These are phyloP conservation scores for Myxozyma vanderwaltii DNA, from an alignment of 805 yeast genomes.

Conservation along the genomic window DNA sequence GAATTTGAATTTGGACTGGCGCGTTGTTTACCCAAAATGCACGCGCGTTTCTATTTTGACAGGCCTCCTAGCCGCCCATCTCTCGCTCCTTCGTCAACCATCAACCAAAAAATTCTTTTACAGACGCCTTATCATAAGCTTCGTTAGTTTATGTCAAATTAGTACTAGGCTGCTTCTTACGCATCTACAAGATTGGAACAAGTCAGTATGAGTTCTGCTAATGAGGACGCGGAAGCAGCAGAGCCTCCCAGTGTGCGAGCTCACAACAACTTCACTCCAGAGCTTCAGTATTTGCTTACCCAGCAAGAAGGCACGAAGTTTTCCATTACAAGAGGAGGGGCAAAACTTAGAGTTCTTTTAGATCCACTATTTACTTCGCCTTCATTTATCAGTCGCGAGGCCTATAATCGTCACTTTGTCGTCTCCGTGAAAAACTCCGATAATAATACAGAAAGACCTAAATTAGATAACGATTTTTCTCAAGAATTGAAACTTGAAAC, in stretches of 20 bases:
- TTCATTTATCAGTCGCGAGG: slow-evolving; percentile 9
- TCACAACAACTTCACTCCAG: slow-evolving; percentile 23
- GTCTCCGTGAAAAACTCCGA: not conserved
- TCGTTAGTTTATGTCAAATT: too few relatives aligned
- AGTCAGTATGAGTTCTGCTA: too few relatives aligned
- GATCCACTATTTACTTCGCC: slow-evolving; percentile 18
- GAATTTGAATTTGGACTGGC: too few relatives aligned
- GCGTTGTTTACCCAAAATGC: too few relatives aligned
- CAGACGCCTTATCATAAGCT: too few relatives aligned
- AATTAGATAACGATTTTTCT: not conserved
- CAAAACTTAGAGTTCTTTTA: slow-evolving; percentile 17
- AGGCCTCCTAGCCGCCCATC: too few relatives aligned
- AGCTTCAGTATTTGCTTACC: slow-evolving; percentile 7
- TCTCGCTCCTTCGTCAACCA: too few relatives aligned
- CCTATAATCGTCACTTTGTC: slow-evolving; percentile 12
- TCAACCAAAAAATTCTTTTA: too few relatives aligned
- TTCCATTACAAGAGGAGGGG: slow-evolving; percentile 5
- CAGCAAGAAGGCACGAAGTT: slow-evolving; percentile 13
- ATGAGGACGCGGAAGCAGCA: too few relatives aligned
- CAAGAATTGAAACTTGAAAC: not conserved
- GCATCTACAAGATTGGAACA: too few relatives aligned
- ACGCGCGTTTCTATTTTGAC: too few relatives aligned
- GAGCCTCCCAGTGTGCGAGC: not conserved
- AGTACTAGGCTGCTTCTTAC: too few relatives aligned
- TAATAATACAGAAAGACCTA: not conserved